These are phyloP conservation scores for Geotrichum cucujoidarum DNA, from an alignment of 1,139 yeast species.

Conservation along the genomic window DNA sequence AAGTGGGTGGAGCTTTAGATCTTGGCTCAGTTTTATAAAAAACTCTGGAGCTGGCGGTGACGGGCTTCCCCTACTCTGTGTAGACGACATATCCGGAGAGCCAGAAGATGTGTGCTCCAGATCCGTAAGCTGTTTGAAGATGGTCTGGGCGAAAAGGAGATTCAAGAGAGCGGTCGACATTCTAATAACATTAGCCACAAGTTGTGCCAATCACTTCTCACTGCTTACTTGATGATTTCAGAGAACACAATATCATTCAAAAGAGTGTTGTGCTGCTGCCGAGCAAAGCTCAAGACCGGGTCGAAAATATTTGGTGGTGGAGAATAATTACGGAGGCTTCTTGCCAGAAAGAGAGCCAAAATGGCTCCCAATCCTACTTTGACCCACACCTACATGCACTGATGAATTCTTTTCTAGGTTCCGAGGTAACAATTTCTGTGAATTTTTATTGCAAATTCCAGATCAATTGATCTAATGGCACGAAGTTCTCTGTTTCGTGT, in stretches of 20 bases:
- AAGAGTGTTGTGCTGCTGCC: neutral
- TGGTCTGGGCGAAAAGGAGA: conserved; percentile 33
- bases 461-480: too few species aligned
- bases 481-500: too few species aligned
- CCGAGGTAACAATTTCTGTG: too few species aligned
- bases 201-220: too few species aligned
- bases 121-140: conserved; percentile 32
- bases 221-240: too few species aligned
- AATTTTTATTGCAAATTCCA: too few species aligned
- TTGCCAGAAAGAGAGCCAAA: too few species aligned
- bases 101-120: conserved; percentile 18
- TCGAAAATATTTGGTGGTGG: neutral
- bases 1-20: conserved; percentile 29
- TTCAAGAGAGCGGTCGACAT: conserved; percentile 34
- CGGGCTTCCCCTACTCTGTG: neutral
- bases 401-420: too few species aligned
- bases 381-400: too few species aligned
- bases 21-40: conserved; percentile 27
- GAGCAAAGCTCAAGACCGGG: neutral
- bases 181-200: too few species aligned
- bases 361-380: too few species aligned
- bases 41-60: conserved; percentile 18
- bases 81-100: neutral
- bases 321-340: too few species aligned
- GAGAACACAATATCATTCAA: neutral